Evolutionary conservation across 2,329 filamentous ascomycete genomes (phyloP), one percentile per base, ranked within the genome.

Genomic region (Claviceps monticola): DNA sequence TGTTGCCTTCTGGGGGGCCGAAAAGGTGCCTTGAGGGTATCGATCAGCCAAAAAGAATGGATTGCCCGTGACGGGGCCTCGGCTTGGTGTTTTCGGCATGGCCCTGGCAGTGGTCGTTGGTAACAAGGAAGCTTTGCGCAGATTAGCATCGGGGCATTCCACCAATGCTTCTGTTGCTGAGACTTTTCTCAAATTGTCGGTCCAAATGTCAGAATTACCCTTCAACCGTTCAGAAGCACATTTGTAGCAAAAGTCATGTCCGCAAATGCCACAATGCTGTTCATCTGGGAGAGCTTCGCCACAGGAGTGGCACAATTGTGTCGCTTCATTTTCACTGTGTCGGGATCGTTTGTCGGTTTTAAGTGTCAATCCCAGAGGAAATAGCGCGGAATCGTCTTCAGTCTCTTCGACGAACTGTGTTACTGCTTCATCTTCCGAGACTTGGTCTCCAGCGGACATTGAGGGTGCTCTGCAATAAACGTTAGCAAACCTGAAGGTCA

Each of bases 291-390:
- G 66, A 42, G 62, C 64, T 45, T 68, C 66, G 13, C 69, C 70
- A 56, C 76, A 80, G 9, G 74, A 62, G 56, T 79, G 76, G 54
- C 76, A 80, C 26, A 71, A 61, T 50, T 67, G 69, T 42, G 61
- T 58, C 44, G 60, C 58, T 53, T 63, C 65, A 45, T 54, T 53
- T 6, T 50, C 50, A 44, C 46, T 39, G 53, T 53, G 45, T 58
- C 55, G 29, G 59, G 56, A 55, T 19, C 8, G 53, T 44, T 50
- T 55, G n/a, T 68, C 65, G 41, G 11, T 47, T 45, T 29, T 73
- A 69, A 50, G 70, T 71, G 44, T 73, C 72, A 71, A 74, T 49
- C 71, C 70, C 34, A 66, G 60, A 36, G 75, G 74, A n/a, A 38
- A 50, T n/a, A 26, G n/a, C 7, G 34, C 14, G 29, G 29, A 3